phyloP scores from a whole-genome alignment of 2,329 filamentous ascomycete genomes.

The Cercospora zeae-maydis region DNA sequence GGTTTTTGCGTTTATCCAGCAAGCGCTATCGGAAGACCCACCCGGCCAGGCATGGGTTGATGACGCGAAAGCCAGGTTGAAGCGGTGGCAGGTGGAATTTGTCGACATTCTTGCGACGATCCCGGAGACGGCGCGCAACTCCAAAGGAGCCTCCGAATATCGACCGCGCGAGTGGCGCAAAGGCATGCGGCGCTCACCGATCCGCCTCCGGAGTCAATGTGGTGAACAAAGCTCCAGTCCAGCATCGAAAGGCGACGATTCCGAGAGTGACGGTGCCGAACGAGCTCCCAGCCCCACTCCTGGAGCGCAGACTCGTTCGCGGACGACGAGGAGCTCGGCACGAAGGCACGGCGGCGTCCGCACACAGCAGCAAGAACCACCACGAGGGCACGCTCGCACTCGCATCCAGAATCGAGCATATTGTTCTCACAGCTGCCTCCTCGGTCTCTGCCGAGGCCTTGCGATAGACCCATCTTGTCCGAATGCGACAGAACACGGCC shows the following conservation, averaged over 20 bases:
- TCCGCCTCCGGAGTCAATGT: neutral
- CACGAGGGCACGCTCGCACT: neutral
- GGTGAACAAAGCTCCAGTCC: neutral
- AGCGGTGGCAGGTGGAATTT: conserved; percentile 6
- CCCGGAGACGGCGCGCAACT: neutral
- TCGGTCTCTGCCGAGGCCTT: neutral
- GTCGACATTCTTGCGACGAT: conserved; percentile 6
- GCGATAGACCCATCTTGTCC: neutral
- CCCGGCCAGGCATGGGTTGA: conserved; percentile 1
- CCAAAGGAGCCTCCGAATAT: conserved; percentile 4
- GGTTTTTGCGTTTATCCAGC: conserved; percentile 10
- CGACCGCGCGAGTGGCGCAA: neutral
- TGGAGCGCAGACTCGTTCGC: neutral
- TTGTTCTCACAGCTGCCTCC: neutral
- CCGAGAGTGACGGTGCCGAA: neutral
- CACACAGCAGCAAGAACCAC: neutral
- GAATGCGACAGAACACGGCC: neutral
- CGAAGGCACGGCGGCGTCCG: neutral
- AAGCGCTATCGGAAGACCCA: conserved; percentile 1
- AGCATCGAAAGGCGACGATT: neutral
- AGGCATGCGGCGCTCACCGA: neutral
- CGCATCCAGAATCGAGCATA: neutral
- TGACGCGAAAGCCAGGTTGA: neutral
- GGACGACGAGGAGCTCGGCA: neutral
- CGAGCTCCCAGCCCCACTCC: neutral